A percentile compares a stretch with the other conserved stretches of the same genome.
These are phyloP conservation scores for Gymnopilus dilepis DNA, from an alignment of 768 basidiomycete species.

Conservation along the genomic window DNA sequence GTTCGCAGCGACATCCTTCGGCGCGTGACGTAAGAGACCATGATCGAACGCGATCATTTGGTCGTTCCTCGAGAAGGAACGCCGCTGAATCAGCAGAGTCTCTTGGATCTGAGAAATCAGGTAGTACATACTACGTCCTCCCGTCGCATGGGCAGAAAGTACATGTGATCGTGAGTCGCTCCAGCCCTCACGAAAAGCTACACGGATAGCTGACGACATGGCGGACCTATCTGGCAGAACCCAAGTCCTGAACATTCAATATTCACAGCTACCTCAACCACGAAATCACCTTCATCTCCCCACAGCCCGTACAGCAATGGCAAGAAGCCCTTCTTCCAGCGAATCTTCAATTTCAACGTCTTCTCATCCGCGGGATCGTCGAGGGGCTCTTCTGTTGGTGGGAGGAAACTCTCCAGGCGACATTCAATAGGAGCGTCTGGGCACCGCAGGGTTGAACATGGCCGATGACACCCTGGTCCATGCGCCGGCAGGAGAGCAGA, in stretches of 20 bases:
- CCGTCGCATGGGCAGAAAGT: slow-evolving; percentile 76
- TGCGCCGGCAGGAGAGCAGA: slow-evolving; percentile 10
- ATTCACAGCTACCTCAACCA: slow-evolving; percentile 62
- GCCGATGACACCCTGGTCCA: slow-evolving; percentile 1
- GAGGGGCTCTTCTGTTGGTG: slow-evolving; percentile 35
- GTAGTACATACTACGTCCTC: slow-evolving; percentile 77
- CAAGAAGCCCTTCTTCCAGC: slow-evolving; percentile 67
- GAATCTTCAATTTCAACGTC: slow-evolving; percentile 59
- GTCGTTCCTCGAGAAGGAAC: slow-evolving; percentile 24
- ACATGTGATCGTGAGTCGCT: slow-evolving; percentile 68
- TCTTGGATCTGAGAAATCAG: slow-evolving; percentile 58
- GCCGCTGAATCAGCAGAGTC: slow-evolving; percentile 43
- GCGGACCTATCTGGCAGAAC: slow-evolving; percentile 31
- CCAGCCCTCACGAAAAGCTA: slow-evolving; percentile 3
- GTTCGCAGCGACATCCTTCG: slow-evolving; percentile 39
- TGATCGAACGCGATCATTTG: slow-evolving; percentile 24
- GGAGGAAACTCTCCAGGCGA: slow-evolving; percentile 50
- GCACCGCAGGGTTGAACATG: slow-evolving; percentile 19
- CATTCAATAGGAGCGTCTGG: slow-evolving; percentile 51
- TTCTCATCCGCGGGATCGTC: slow-evolving; percentile 47
- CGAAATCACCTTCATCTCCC: slow-evolving; percentile 60
- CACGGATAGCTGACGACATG: slow-evolving; percentile 10
- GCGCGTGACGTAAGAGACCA: slow-evolving; percentile 43
- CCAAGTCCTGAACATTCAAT: slow-evolving; percentile 56
- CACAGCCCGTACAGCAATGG: slow-evolving; percentile 37